These are phyloP conservation scores for Xylaria sp. DNA, from an alignment of 2,329 filamentous ascomycete species.

Conservation along the genomic window DNA sequence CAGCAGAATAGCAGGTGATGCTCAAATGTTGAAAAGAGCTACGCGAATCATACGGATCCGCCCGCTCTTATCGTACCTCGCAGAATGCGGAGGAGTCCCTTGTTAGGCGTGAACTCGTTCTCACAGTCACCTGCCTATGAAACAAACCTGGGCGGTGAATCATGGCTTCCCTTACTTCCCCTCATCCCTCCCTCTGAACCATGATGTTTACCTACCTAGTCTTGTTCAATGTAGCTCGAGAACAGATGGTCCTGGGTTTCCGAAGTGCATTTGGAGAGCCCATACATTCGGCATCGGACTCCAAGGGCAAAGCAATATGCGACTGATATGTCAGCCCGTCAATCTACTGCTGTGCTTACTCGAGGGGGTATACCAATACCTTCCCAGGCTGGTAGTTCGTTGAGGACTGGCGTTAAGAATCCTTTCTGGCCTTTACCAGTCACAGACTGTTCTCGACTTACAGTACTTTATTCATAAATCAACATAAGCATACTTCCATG, in stretches of 20 bases:
- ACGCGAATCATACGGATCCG: background rate
- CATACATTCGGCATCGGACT: background rate
- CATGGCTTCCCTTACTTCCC: background rate
- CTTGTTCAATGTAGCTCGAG: background rate
- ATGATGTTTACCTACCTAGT: background rate
- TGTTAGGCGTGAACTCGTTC: background rate
- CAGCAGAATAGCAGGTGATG: background rate
- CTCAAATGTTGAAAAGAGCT: background rate
- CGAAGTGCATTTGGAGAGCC: background rate
- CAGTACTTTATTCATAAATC: background rate
- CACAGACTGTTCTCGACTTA: background rate
- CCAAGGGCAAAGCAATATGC: background rate
- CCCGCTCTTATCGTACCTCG: no score
- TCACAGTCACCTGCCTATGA: background rate
- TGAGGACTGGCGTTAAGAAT: background rate
- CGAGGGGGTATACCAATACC: background rate
- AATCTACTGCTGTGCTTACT: background rate
- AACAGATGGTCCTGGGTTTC: background rate
- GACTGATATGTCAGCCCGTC: background rate
- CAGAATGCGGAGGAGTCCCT: background rate
- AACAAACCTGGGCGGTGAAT: background rate
- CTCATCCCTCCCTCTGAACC: background rate
- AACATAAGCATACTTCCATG: background rate
- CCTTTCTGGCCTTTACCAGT: background rate
- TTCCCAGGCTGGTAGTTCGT: background rate